These are phyloP conservation scores for Ustilago trichophora DNA, from an alignment of 1,284 basidiomycete species.

Conservation along the genomic window DNA sequence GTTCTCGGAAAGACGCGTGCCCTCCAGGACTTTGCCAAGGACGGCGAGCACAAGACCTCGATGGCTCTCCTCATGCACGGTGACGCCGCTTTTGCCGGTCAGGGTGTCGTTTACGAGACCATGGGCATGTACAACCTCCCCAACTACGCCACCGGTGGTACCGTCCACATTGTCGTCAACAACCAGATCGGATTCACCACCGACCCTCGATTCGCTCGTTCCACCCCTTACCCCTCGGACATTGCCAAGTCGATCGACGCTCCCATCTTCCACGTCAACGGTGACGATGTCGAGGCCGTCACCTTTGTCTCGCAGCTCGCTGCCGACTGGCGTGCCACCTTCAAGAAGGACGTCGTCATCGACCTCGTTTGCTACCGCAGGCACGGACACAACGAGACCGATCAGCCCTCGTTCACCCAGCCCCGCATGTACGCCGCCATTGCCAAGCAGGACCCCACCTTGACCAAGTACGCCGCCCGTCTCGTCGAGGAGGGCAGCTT, in stretches of 20 bases:
- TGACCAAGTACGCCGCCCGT: slow-evolving; percentile 90
- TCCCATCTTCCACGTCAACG: slow-evolving; percentile 99
- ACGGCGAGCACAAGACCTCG: slow-evolving; percentile 71
- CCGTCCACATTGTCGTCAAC: slow-evolving; percentile 98
- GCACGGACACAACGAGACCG: slow-evolving; percentile 98
- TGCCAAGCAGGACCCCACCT: slow-evolving; percentile 88
- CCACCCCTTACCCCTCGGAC: slow-evolving; percentile 98
- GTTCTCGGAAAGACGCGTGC: slow-evolving; percentile 97
- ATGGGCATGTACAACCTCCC: slow-evolving; percentile 98
- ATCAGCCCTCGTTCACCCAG: slow-evolving; percentile 98
- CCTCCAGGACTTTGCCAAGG: slow-evolving; percentile 92
- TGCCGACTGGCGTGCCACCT: slow-evolving; percentile 97
- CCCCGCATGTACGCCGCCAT: slow-evolving; percentile 99
- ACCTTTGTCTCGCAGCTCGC: slow-evolving; percentile 94
- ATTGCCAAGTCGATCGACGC: slow-evolving; percentile 98
- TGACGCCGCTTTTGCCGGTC: slow-evolving; percentile 97
- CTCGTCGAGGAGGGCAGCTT: slow-evolving; percentile 92
- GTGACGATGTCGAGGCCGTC: slow-evolving; percentile 97
- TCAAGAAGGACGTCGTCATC: slow-evolving; percentile 98
- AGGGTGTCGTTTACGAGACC: slow-evolving; percentile 98
- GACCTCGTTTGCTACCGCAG: slow-evolving; percentile 99
- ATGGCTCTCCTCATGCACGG: slow-evolving; percentile 97
- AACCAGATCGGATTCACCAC: slow-evolving; percentile 99
- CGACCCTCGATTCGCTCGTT: slow-evolving; percentile 95
- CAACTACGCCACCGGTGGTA: slow-evolving; percentile 95